Conservation (phyloP, 2,329 filamentous ascomycete genomes). For the Teratosphaeria gauchensis region DNA sequence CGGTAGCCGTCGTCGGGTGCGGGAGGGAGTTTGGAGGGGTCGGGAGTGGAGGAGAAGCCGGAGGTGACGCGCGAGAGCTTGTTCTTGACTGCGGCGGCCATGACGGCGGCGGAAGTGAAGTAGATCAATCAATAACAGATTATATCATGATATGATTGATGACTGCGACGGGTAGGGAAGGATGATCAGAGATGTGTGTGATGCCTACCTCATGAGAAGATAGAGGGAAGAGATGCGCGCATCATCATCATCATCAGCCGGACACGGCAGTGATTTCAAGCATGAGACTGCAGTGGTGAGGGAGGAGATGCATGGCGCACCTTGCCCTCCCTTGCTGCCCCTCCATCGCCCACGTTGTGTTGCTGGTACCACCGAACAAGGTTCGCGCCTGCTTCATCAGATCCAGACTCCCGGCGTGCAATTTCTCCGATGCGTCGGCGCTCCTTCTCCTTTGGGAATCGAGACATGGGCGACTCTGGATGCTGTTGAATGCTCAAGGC, state of each 20-base stretch:
- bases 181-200: not conserved
- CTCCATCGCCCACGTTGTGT: not conserved
- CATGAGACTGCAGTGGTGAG: not conserved
- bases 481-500: not conserved
- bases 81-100: not conserved
- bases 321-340: not conserved
- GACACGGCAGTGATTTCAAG: no score
- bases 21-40: conserved; percentile 10
- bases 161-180: not conserved
- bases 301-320: not conserved
- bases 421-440: not conserved
- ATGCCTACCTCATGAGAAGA: not conserved
- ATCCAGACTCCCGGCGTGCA: not conserved
- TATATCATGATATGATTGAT: no score
- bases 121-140: no score
- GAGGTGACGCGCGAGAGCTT: not conserved
- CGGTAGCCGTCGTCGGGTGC: conserved; percentile 53
- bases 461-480: not conserved
- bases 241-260: not conserved
- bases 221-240: not conserved
- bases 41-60: not conserved
- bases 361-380: not conserved
- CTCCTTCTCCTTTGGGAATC: not conserved
- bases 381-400: not conserved
- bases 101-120: not conserved